phyloP scores from a whole-genome alignment of 805 yeast genomes.

The Middelhovenomyces tepae region DNA sequence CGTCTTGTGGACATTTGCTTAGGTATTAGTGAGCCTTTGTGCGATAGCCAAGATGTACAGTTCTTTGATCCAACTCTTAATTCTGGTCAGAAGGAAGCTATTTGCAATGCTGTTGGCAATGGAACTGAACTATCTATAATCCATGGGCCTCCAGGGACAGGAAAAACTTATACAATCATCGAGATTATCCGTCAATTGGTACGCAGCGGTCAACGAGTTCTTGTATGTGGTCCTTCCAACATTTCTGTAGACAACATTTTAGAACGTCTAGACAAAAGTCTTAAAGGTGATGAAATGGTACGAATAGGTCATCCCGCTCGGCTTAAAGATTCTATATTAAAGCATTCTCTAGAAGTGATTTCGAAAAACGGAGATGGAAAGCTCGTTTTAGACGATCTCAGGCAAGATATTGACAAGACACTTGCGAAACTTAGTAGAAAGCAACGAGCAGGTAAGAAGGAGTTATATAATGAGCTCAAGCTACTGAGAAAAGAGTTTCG shows the following conservation, averaged over 20 bases:
- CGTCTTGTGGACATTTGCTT: slow-evolving; percentile 36
- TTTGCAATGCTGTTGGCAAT: slow-evolving; percentile 47
- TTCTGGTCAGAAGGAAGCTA: slow-evolving; percentile 65
- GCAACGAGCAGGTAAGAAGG: slow-evolving; percentile 54
- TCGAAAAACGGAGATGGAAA: slow-evolving; percentile 52
- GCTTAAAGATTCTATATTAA: slow-evolving; percentile 47
- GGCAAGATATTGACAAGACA: slow-evolving; percentile 53
- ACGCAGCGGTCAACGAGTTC: slow-evolving; percentile 43
- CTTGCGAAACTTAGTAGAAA: slow-evolving; percentile 51
- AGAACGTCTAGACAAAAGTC: slow-evolving; percentile 51
- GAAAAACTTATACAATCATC: slow-evolving; percentile 75
- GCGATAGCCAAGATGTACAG: slow-evolving; percentile 12
- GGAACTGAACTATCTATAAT: slow-evolving; percentile 43
- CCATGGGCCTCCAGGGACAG: slow-evolving; percentile 82
- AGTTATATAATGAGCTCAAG: slow-evolving; percentile 61
- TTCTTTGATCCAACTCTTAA: slow-evolving; percentile 45
- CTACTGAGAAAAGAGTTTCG: slow-evolving; percentile 61
- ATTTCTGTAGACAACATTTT: slow-evolving; percentile 85
- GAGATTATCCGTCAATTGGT: slow-evolving; percentile 72
- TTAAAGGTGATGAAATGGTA: slow-evolving; percentile 44
- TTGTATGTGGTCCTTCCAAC: slow-evolving; percentile 93
- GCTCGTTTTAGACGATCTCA: slow-evolving; percentile 55
- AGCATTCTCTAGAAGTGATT: slow-evolving; percentile 70
- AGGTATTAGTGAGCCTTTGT: slow-evolving; percentile 35
- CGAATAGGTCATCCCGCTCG: slow-evolving; percentile 95